These are phyloP conservation scores for Rhododendron vialii DNA, from an alignment of 148 eudicot species.

Conservation along the genomic window DNA sequence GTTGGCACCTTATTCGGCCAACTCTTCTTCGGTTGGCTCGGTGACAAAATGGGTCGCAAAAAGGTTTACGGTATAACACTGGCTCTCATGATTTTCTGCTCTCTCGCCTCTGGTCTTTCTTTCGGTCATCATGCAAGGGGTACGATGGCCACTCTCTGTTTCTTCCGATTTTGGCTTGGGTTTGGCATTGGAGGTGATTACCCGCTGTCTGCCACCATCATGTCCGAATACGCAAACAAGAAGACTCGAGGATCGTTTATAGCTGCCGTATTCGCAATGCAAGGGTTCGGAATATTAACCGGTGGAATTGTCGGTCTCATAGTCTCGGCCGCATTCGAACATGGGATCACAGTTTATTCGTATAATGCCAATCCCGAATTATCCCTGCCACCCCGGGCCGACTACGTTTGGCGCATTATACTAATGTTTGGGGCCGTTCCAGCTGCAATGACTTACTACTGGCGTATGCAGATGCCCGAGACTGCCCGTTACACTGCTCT, in stretches of 20 bases:
- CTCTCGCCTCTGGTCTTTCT: constrained; percentile 46
- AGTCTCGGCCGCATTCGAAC: constrained; percentile 36
- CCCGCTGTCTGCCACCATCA: constrained; percentile 58
- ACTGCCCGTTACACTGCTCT: constrained; percentile 68
- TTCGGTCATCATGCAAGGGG: constrained; percentile 27
- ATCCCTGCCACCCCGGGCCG: constrained; percentile 32
- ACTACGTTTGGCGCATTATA: constrained; percentile 69
- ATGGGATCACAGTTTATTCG: constrained; percentile 26
- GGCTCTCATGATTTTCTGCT: constrained; percentile 41
- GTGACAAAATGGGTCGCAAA: constrained; percentile 50
- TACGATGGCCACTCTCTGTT: constrained; percentile 44
- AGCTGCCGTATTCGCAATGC: constrained; percentile 67
- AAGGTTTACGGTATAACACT: constrained; percentile 51
- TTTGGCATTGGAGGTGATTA: constrained; percentile 17
- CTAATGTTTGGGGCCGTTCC: constrained; percentile 3
- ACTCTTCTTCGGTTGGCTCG: constrained; percentile 17
- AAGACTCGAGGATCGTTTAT: constrained; percentile 61
- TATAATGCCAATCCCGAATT: not conserved
- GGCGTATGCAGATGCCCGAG: constrained; percentile 86
- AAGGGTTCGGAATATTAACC: constrained; percentile 56
- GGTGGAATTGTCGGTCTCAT: constrained; percentile 47
- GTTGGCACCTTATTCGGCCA: constrained; percentile 43
- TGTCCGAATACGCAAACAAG: constrained; percentile 63
- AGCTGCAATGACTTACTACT: constrained; percentile 26
- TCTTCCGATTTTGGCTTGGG: constrained; percentile 19